Evolutionary conservation across 163 green algal species (phyloP).

Genomic region (Trebouxiophyceae sp.): DNA sequence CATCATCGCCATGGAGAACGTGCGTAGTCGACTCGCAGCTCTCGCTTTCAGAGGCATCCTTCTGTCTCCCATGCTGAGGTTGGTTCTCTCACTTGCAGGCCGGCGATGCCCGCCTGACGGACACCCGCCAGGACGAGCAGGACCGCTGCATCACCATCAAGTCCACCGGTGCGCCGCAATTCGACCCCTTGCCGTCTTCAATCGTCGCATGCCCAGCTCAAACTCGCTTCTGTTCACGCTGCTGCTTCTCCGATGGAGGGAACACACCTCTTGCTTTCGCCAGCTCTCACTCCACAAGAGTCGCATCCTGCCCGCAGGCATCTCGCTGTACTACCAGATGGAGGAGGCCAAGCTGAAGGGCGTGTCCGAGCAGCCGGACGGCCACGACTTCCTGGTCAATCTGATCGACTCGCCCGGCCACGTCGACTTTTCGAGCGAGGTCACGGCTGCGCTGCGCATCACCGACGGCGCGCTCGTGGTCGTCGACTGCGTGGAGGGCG

Average conservation of each 20-base stretch:
- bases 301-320: slow-evolving; percentile 50
- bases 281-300: too few species aligned
- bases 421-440: slow-evolving; percentile 99
- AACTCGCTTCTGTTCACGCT: too few species aligned
- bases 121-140: slow-evolving; percentile 97
- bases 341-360: slow-evolving; percentile 73
- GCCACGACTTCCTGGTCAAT: slow-evolving; percentile 98
- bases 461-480: slow-evolving; percentile 99
- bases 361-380: slow-evolving; percentile 70
- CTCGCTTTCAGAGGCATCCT: neutral
- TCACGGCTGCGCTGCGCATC: slow-evolving; percentile 98
- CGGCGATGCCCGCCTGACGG: slow-evolving; percentile 86
- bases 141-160: slow-evolving; percentile 99
- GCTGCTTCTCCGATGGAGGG: too few species aligned
- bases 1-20: slow-evolving; percentile 97
- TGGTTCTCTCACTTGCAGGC: too few species aligned
- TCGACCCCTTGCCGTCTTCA: too few species aligned
- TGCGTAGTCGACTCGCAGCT: too few species aligned
- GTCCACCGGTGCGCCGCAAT: slow-evolving; percentile 82
- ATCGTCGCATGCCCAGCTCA: too few species aligned
- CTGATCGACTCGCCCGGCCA: slow-evolving; percentile 99
- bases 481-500: slow-evolving; percentile 99
- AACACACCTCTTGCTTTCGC: too few species aligned
- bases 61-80: neutral
- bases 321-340: slow-evolving; percentile 99